Evolutionary conservation across 345 rosid genomes (phyloP), one percentile per base, ranked within the genome.

Genomic region (Capsella bursapastoris): DNA sequence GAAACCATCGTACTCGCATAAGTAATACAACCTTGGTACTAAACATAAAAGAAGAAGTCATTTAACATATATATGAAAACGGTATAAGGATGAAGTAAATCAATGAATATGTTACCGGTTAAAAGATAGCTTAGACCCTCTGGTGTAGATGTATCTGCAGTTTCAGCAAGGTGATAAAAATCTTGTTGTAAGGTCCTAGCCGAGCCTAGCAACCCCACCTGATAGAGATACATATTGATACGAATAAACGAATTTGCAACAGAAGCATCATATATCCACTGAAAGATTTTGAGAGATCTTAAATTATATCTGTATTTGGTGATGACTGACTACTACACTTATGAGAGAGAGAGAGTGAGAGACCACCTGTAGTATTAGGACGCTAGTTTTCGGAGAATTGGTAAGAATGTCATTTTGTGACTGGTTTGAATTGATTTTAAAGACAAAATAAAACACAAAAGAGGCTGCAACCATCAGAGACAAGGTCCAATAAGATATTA

Each of bases 141-240:
- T 4, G 94, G 66, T 15, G 92, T 84, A 49, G 98, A 90, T 49
- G 98, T 93, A 74, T 91, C 91, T 16, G 97, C 93, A 72, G 34
- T 62, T 72, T 88, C 86, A 6, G 98, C 98, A 38, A 93, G 90
- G 52, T 76, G 79, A 80, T 93, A 85, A 45, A 91, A 90, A 81
- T 93, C 94, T 70, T 63, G 81, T 61, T 89, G 97, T 43, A 93
- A 88, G 37, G 96, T 53, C 45, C 87, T 84, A n/a, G 86, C 98
- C 84, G 84, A 78, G 44, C 96, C 98, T 66, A 89, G 78, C 83
- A 93, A 76, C 47, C 92, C 96, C 71, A 91, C 96, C 97, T 90
- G 78, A 29, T 22, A 15, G 57, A 35, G 68, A 44, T 18, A 47
- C 14, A 37, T 12, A 1, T 3, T 1, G 6, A 60, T 38, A 29